A percentile compares a stretch with the other conserved stretches of the same genome.
Conservation (phyloP, 2,329 filamentous ascomycete genomes). For the Fusarium pininemorale region DNA sequence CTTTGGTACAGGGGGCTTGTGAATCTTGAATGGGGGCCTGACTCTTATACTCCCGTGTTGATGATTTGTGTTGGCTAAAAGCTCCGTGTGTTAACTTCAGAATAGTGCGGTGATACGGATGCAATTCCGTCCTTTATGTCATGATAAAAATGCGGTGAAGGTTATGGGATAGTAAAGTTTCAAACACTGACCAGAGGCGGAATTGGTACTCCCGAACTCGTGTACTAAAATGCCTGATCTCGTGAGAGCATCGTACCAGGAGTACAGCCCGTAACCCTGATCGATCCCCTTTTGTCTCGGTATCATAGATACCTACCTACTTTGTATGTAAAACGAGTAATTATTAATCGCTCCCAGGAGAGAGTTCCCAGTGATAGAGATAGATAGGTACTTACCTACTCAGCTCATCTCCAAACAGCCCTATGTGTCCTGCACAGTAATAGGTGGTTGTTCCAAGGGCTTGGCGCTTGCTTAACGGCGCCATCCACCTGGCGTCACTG, state of each 20-base stretch:
- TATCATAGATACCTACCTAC: not conserved
- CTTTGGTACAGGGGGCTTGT: slow-evolving; percentile 33
- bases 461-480: slow-evolving; percentile 26
- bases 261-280: not conserved
- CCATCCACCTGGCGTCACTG: slow-evolving; percentile 12
- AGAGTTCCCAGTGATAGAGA: not conserved
- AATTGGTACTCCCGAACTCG: not conserved
- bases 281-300: not conserved
- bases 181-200: not conserved
- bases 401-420: slow-evolving; percentile 1
- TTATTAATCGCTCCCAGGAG: not conserved
- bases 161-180: not conserved
- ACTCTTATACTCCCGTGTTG: slow-evolving; percentile 1
- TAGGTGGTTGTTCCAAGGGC: slow-evolving; percentile 6
- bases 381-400: not conserved
- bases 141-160: slow-evolving; percentile 21
- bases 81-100: not conserved
- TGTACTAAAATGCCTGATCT: not conserved
- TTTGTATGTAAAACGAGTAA: not conserved
- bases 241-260: slow-evolving; percentile 1
- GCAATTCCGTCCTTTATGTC: slow-evolving; percentile 5
- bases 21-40: slow-evolving; percentile 6
- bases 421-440: not conserved
- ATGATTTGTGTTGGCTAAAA: not conserved
- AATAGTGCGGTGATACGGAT: not conserved